Base-by-base conservation (phyloP, 352 stramenopile species). In the Globisporangium iwayamae region DNA sequence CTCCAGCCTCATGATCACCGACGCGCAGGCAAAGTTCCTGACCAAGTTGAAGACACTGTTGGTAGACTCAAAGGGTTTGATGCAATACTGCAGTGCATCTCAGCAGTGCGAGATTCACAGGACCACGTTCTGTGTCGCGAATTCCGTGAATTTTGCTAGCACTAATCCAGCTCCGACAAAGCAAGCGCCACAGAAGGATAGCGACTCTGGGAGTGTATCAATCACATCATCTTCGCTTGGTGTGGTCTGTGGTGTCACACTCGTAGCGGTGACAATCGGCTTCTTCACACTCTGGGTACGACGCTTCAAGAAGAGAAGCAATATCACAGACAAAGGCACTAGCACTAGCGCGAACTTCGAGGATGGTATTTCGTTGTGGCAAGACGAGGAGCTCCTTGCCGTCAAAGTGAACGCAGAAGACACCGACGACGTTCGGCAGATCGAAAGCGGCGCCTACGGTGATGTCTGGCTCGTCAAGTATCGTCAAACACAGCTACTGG, bases 401-500 rank as follows among this genome's bases (percentile, higher is more conserved):
- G 50, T 81, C 28, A 72, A 80, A 41, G 50, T 66, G 50, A 53
- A 46, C 39, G 51, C 51, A 16, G 52, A 60, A 3, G 51, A 66
- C 14, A 66, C 60, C 14, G 11, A 66, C 32, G 50, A 60, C 32
- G 9, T 65, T 25, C 22, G 34, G 32, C 13, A 20, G 38, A 57
- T 65, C 30, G 60, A 50, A 1, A 54, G 34, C 9, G 50, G 50
- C 2, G 53, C 54, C 2, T 56, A 50, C 28, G 53, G 53, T 1
- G 39, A 63, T 8, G 62, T 67, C 14, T 67, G 62, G 62, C 62
- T 62, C 39, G 54, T 67, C 9, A 41, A 39, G 20, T 63, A 63
- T 55, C 45, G 45, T 22, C 13, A 56, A 36, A 50, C 62, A 13
- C 53, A 56, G 32, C 18, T 56, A 0, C 13, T 62, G 25, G 56